Percentiles rank a stretch among this genome's conserved stretches.
Evolutionary conservation across 495 filamentous ascomycete genomes (phyloP).

Genomic region (Penicillium chermesinum): DNA sequence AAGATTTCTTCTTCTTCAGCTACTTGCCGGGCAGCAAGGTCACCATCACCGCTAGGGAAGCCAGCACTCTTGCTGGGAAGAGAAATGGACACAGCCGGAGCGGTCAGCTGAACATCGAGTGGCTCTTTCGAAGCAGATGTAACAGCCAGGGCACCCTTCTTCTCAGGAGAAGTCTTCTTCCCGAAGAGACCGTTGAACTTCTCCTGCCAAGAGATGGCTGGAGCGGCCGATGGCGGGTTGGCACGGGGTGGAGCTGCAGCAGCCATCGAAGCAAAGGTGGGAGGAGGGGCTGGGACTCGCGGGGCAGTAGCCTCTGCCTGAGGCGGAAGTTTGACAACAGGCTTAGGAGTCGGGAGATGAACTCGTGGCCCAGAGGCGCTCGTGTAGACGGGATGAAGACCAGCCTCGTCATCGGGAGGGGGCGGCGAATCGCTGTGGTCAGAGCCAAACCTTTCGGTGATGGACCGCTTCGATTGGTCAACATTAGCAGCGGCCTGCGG

Average conservation of each 20-base stretch:
- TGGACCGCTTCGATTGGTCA: constrained; percentile 35
- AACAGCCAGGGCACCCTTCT: constrained; percentile 49
- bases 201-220: constrained; percentile 60
- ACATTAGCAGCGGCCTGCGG: constrained; percentile 37
- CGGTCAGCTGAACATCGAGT: constrained; percentile 48
- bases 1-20: constrained; percentile 78
- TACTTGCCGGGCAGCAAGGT: constrained; percentile 53
- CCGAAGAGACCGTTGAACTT: constrained; percentile 68
- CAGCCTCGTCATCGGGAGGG: constrained; percentile 54
- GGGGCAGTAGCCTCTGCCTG: constrained; percentile 37
- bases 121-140: constrained; percentile 57
- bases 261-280: constrained; percentile 54
- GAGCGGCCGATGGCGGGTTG: constrained; percentile 14
- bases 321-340: constrained; percentile 69
- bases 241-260: constrained; percentile 39
- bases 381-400: constrained; percentile 66
- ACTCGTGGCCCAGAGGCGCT: constrained; percentile 62
- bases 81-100: constrained; percentile 53
- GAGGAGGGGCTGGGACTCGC: constrained; percentile 32
- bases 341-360: constrained; percentile 60
- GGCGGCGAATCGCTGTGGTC: constrained; percentile 57
- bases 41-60: constrained; percentile 30
- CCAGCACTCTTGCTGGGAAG: constrained; percentile 40
- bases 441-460: constrained; percentile 25
- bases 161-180: constrained; percentile 49